Evolutionary conservation across 768 basidiomycete genomes (phyloP), one percentile per base, ranked within the genome.

Genomic region (Boletus rufocinnamomeus): DNA sequence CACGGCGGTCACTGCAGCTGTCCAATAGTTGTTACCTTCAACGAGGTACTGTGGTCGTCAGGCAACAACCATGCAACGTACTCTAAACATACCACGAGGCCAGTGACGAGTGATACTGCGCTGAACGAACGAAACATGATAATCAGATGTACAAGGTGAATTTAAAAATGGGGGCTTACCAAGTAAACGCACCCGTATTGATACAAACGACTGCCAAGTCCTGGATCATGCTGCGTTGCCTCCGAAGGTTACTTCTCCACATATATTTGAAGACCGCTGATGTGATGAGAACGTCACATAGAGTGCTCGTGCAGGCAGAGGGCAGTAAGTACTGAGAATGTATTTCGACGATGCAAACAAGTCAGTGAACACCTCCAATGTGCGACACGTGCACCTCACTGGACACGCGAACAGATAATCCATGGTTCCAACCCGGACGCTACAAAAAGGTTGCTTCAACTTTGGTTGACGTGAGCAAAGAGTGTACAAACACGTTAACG

Each of bases 221-320:
- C 35, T 58, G 57, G 23, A 65, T 45, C 2, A 44, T 9, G 7
- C 27, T 56, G 4, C 56, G 59, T 43, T 44, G 40, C 34, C 28
- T 53, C n/a, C 48, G 63, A 21, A 64, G 57, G 9, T 52, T 35
- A 41, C 7, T n/a, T 21, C 8, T 65, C 64, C 63, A 66, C 63
- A 66, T 50, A 9, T 66, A 66, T 45, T 57, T 58, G 40, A 65
- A 56, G 35, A 62, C 34, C 1, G 38, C 35, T 0, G 0, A 30
- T 17, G 60, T 56, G 43, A 63, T 59, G 4, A 63, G 3, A 7
- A 54, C 0, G 19, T 66, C 64, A 9, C 57, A 56, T 1, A 47
- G 0, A 0, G 40, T 21, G 5, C 19, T 57, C 6, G 27, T 1
- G 5, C 11, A 2, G 11, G 58, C 9, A 23, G 4, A 32, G 0